Percentiles rank a stretch among this genome's conserved stretches.
Conservation (phyloP, 495 filamentous ascomycete genomes). For the Aspergillus haitiensis region DNA sequence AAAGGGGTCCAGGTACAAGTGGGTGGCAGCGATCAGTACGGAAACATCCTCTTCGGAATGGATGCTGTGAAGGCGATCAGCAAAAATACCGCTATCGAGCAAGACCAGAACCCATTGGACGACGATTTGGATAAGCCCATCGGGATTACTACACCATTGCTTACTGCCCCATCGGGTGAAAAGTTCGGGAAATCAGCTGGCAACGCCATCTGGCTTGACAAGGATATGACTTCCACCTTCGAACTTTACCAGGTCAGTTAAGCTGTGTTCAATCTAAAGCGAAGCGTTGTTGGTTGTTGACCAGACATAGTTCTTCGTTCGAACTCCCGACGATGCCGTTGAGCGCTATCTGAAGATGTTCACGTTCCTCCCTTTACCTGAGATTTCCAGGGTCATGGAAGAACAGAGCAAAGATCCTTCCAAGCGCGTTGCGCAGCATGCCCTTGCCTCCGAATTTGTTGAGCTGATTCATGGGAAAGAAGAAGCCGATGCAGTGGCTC, state of each 20-base stretch:
- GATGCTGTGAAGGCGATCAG: constrained; percentile 74
- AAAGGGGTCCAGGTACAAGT: constrained; percentile 77
- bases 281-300: constrained; percentile 20
- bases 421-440: constrained; percentile 75
- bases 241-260: constrained; percentile 75
- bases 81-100: constrained; percentile 45
- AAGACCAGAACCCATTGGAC: constrained; percentile 29
- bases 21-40: constrained; percentile 93
- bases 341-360: constrained; percentile 83
- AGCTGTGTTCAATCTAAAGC: neutral
- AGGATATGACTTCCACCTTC: constrained; percentile 72
- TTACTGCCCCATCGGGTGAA: constrained; percentile 79
- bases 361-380: constrained; percentile 74
- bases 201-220: constrained; percentile 92
- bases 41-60: constrained; percentile 91
- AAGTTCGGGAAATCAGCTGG: constrained; percentile 97
- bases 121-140: constrained; percentile 56
- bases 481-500: constrained; percentile 55
- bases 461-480: constrained; percentile 70
- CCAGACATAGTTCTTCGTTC: constrained; percentile 69
- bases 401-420: constrained; percentile 65
- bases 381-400: constrained; percentile 64
- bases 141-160: constrained; percentile 85
- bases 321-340: constrained; percentile 76
- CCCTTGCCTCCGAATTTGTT: constrained; percentile 76